Conservation (phyloP, 495 filamentous ascomycete species). For the Lophium mytilinum region DNA sequence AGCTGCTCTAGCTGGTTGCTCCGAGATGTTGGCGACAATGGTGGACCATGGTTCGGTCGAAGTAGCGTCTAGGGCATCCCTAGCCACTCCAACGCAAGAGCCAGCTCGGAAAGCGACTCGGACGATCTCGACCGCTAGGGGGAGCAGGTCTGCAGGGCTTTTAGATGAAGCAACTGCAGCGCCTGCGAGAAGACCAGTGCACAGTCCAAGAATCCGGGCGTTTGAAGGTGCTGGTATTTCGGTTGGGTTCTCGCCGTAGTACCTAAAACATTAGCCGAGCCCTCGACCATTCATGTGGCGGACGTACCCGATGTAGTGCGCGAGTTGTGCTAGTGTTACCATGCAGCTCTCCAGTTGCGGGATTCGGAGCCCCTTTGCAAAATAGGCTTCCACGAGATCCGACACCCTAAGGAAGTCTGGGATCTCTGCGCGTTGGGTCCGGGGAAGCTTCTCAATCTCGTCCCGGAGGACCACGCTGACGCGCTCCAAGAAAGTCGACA, state of each 20-base stretch:
- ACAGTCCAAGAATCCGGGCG: constrained; percentile 54
- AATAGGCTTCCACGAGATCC: constrained; percentile 63
- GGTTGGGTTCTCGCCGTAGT: constrained; percentile 45
- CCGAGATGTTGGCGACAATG: constrained; percentile 40
- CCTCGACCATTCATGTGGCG: constrained; percentile 3
- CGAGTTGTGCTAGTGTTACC: constrained; percentile 62
- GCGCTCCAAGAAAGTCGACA: constrained; percentile 58
- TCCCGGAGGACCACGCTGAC: constrained; percentile 52
- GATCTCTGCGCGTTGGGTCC: constrained; percentile 51
- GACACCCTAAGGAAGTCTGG: constrained; percentile 61
- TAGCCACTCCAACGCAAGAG: constrained; percentile 46
- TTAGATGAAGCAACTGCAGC: constrained; percentile 60
- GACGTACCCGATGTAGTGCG: constrained; percentile 68
- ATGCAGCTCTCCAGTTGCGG: constrained; percentile 58
- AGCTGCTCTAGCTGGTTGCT: constrained; percentile 38
- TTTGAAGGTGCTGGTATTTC: constrained; percentile 35
- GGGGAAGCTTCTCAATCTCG: constrained; percentile 54
- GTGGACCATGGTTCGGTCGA: constrained; percentile 50
- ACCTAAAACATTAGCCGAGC: constrained; percentile 38
- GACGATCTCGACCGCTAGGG: constrained; percentile 60
- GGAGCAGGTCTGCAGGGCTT: constrained; percentile 59
- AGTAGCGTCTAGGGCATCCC: constrained; percentile 42
- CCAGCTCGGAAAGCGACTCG: constrained; percentile 67
- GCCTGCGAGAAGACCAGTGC: constrained; percentile 65
- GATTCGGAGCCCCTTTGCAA: constrained; percentile 46